Evolutionary conservation across 2,329 filamentous ascomycete genomes (phyloP), one percentile per base, ranked within the genome.

Genomic region (Venturia oleaginea): DNA sequence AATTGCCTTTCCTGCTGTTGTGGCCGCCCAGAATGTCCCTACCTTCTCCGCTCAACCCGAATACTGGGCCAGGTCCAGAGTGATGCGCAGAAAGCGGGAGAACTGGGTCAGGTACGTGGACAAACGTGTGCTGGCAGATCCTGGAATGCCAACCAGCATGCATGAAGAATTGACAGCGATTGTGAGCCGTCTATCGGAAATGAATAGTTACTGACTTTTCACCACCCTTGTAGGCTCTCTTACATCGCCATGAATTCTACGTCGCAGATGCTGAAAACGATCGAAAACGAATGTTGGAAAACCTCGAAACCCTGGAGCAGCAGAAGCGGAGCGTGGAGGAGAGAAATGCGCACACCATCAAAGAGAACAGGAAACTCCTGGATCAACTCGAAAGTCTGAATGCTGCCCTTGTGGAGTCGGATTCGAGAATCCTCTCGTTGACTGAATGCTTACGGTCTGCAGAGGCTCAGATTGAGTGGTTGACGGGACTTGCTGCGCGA

Each of bases 231-330:
- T 86, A 97, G 94, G 92, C 92, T 66, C 83, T 99, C 65, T 85
- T 99, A 51, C 86, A 89, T 68, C 89, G 93, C 71, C 92, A 99
- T 83, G 92, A 97, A 80, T 86, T 90, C 66, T 97, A 96, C 77
- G 93, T 97, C 83, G 88, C 88, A 69, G 91, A 96, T 75, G 91
- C 92, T 66, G 92, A 96, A 79, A 86, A 86, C 70, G 92, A 97
- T 74, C 89, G 92, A 66, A 79, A 82, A 67, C 84, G 87, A 67
- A 86, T 97, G 77, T 83, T 84, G 55, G 76, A 80, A 59, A 89
- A 84, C 67, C 92, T 97, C 73, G 87, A 89, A 70, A 82, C 82
- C 68, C 81, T 99, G 62, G 91, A 96, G 77, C 75, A 75, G 61
- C 82, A 87, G 69, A 96, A 96, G 77, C 69, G 74, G 63, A 72